Percentiles rank a stretch among this genome's conserved stretches.
These are phyloP conservation scores for Pseudogymnoascus sp. DNA, from an alignment of 2,329 filamentous ascomycete genomes.

Conservation along the genomic window DNA sequence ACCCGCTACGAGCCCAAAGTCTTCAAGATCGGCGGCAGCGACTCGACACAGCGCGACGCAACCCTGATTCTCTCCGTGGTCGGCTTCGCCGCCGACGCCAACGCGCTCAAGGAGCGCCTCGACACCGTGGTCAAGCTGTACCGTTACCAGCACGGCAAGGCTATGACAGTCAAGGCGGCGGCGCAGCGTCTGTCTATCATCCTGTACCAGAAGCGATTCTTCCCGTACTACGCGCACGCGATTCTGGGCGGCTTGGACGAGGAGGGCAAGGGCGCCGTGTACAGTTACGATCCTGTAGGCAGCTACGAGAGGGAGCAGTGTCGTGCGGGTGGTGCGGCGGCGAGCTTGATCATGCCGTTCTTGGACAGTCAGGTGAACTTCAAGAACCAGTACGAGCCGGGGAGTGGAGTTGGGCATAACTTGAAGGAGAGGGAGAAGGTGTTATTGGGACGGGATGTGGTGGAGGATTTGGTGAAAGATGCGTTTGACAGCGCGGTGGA, in stretches of 20 bases:
- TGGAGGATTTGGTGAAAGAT: constrained; percentile 87
- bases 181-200: constrained; percentile 93
- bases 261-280: constrained; percentile 86
- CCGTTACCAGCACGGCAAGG: constrained; percentile 94
- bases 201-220: constrained; percentile 95
- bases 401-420: constrained; percentile 74
- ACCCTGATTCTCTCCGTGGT: constrained; percentile 88
- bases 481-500: constrained; percentile 97
- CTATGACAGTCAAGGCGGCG: constrained; percentile 89
- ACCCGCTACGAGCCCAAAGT: constrained; percentile 91
- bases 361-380: constrained; percentile 99
- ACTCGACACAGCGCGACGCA: constrained; percentile 73
- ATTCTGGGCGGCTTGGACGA: constrained; percentile 93
- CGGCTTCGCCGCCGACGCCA: constrained; percentile 90
- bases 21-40: constrained; percentile 92
- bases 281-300: constrained; percentile 95
- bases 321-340: constrained; percentile 83
- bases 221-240: constrained; percentile 95
- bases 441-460: constrained; percentile 63
- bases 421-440: constrained; percentile 62
- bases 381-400: constrained; percentile 95
- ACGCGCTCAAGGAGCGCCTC: constrained; percentile 86
- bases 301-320: constrained; percentile 97
- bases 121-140: constrained; percentile 98
- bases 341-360: constrained; percentile 97